Base-by-base conservation (phyloP, 257 asterid species). In the Lavandula angustifolia region DNA sequence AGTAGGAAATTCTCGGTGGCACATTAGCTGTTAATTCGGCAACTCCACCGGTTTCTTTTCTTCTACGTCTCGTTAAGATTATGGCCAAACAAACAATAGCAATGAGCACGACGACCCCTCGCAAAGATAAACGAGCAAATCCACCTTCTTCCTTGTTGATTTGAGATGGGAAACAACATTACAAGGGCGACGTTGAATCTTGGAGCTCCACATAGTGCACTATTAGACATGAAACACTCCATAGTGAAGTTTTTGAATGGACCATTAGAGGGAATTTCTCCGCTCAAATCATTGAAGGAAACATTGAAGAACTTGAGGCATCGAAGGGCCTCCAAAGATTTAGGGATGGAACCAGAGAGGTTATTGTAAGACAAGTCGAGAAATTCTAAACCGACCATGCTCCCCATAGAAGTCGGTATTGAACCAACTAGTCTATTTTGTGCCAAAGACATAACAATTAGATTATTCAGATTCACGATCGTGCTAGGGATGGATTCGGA, bases 181-280 rank as follows among this genome's bases (percentile, higher is more conserved):
- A 54, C 80, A 76, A 17, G 49, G 62, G 2, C 54, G 13, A 71
- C 77, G 11, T 66, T 54, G 46, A 67, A 71, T 53, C 62, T 37
- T 0, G 57, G 56, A 44, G n/a, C 8, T 41, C 80, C 80, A 55
- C 76, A 37, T 1, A 37, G 41, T 37, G 41, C 41, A 7, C 5
- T 1, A 7, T 37, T 37, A 3, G 8, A 7, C 22, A 12, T 41
- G 13, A 66, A 76, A 17, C 60, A 71, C 9, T 71, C 64, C n/a
- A 22, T n/a, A 5, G 72, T 67, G 46, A 76, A 76, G 52, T 72
- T 67, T 32, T 1, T 13, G 11, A 76, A 76, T 3, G 78, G 68
- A 44, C 78, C 81, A 56, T 27, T 35, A 0, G 51, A 3, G 29
- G 75, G 75, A 16, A 75, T 69, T 41, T 69, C 79, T 3, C 79